Evolutionary conservation across 2,329 filamentous ascomycete genomes (phyloP).

Genomic region (Phaeomoniella chlamydospora): DNA sequence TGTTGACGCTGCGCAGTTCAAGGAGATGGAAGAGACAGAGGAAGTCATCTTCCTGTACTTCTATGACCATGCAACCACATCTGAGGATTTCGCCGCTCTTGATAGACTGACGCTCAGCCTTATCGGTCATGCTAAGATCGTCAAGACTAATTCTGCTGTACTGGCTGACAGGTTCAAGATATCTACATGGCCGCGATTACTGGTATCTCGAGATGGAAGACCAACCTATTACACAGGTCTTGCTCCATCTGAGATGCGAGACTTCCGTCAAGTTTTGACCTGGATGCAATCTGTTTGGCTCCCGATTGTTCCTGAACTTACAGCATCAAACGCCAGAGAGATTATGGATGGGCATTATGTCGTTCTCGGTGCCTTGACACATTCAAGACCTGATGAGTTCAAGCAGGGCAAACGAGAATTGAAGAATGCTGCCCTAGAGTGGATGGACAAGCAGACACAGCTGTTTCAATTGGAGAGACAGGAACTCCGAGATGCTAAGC

Average conservation of each 20-base stretch:
- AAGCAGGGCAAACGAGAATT: conserved; percentile 68
- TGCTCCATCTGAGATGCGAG: conserved; percentile 82
- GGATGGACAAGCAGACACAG: conserved; percentile 93
- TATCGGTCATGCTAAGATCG: conserved; percentile 80
- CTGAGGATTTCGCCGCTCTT: conserved; percentile 78
- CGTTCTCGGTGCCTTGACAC: conserved; percentile 78
- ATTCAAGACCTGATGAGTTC: conserved; percentile 68
- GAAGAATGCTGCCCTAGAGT: conserved; percentile 89
- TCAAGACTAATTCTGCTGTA: conserved; percentile 71
- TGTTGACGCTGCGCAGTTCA: conserved; percentile 62
- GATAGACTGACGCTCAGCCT: conserved; percentile 76
- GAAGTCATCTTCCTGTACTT: conserved; percentile 97
- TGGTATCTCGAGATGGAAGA: conserved; percentile 79
- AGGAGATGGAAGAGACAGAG: conserved; percentile 76
- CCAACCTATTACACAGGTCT: conserved; percentile 82
- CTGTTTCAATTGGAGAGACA: conserved; percentile 86
- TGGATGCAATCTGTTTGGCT: conserved; percentile 98
- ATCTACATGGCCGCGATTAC: conserved; percentile 83
- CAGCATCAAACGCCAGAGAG: conserved; percentile 77
- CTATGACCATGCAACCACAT: conserved; percentile 88
- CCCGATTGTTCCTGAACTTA: conserved; percentile 87
- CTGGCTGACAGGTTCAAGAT: conserved; percentile 82
- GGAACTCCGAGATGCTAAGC: conserved; percentile 86
- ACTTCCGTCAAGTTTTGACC: conserved; percentile 60
- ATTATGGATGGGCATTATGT: conserved; percentile 92